Percentiles rank a stretch among this genome's conserved stretches.
These are phyloP conservation scores for Xylaria bambusicola DNA, from an alignment of 495 filamentous ascomycete genomes.

Conservation along the genomic window DNA sequence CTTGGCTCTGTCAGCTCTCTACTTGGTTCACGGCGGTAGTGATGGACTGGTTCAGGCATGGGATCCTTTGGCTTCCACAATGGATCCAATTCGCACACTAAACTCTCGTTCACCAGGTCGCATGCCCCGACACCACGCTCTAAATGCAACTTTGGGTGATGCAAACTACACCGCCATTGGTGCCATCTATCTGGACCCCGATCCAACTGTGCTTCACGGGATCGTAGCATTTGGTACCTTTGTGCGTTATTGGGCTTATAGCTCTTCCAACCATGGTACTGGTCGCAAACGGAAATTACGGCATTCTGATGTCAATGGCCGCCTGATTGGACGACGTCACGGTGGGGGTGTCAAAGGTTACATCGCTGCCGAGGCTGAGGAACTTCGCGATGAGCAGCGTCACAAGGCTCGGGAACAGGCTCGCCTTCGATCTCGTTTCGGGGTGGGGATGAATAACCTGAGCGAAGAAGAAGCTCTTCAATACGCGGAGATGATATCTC, in stretches of 20 bases:
- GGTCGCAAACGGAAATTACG: constrained; percentile 50
- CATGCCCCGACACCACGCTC: constrained; percentile 52
- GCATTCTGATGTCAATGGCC: constrained; percentile 47
- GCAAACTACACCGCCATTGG: constrained; percentile 82
- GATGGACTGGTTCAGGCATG: constrained; percentile 96
- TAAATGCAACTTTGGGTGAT: constrained; percentile 38
- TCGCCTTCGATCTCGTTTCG: constrained; percentile 75
- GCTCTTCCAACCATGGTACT: constrained; percentile 55
- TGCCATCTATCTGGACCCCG: constrained; percentile 83
- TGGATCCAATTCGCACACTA: constrained; percentile 79
- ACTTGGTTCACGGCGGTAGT: constrained; percentile 88
- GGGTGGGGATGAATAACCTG: constrained; percentile 73
- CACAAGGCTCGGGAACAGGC: constrained; percentile 58
- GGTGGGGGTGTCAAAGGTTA: constrained; percentile 60
- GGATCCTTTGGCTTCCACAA: constrained; percentile 86
- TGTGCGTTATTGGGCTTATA: constrained; percentile 92
- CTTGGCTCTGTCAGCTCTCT: constrained; percentile 82
- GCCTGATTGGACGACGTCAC: constrained; percentile 39
- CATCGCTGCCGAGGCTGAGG: constrained; percentile 78
- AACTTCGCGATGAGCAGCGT: constrained; percentile 74
- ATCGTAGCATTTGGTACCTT: constrained; percentile 85
- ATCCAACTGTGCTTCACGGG: constrained; percentile 86
- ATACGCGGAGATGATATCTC: constrained; percentile 85
- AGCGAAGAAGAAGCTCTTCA: constrained; percentile 86
- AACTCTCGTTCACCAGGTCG: constrained; percentile 85